These are phyloP conservation scores for Gossypium gossypioides DNA, from an alignment of 441 rosid species.

Conservation along the genomic window DNA sequence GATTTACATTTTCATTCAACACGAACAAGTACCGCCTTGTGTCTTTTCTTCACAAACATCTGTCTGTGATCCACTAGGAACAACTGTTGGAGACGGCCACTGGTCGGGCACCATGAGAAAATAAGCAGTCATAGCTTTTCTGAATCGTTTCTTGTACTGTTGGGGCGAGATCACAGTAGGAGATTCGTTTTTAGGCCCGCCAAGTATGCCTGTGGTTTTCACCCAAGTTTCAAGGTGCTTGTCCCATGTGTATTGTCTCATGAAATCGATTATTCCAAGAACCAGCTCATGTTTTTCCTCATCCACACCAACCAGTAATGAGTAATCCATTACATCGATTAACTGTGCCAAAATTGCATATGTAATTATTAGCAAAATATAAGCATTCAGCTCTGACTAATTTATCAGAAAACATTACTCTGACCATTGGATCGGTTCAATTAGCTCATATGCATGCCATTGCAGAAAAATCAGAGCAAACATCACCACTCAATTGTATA, in stretches of 20 bases:
- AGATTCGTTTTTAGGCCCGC: conserved; percentile 46
- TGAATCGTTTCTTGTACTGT: conserved; percentile 63
- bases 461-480: not conserved
- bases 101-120: conserved; percentile 75
- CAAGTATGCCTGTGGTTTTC: conserved; percentile 58
- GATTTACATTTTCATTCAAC: conserved; percentile 13
- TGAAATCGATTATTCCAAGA: conserved; percentile 59
- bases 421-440: not conserved
- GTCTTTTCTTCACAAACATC: conserved; percentile 39
- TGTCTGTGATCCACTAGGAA: conserved; percentile 33
- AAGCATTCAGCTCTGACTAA: not conserved
- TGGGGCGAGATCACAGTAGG: conserved; percentile 70
- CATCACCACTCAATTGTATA: not conserved
- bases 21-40: conserved; percentile 8
- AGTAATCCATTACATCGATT: conserved; percentile 68
- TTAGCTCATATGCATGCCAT: not conserved
- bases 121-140: conserved; percentile 68
- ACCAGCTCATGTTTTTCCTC: conserved; percentile 58
- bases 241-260: conserved; percentile 82
- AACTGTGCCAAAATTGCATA: conserved; percentile 27
- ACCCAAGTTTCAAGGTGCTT: conserved; percentile 79
- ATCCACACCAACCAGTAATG: conserved; percentile 68
- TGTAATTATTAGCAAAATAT: conserved; percentile 6
- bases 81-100: conserved; percentile 49
- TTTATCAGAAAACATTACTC: not conserved